Evolutionary conservation across 768 basidiomycete species (phyloP), one percentile per base, ranked within the genome.

Genomic region (Xerocomus potaroensis): DNA sequence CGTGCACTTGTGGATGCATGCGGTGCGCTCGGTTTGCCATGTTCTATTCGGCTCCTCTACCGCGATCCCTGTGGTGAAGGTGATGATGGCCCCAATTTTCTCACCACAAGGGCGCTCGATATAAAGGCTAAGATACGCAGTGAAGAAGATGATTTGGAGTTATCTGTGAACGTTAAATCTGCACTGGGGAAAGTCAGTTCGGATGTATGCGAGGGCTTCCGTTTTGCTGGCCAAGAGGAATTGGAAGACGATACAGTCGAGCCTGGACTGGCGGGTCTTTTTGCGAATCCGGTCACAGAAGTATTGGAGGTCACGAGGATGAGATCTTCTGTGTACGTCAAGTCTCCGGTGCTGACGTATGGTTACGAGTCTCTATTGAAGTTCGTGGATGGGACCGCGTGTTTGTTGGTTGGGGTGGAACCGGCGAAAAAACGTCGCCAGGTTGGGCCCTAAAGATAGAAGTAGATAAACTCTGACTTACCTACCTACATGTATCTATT

Each of bases 301-400:
- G 39, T 54, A 23, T 12, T 53, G 29, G 41, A 53, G 37, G 31
- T 53, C 16, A 55, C 54, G 15, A 19, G 1, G 22, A 55, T 50
- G 54, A 38, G 39, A 8, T 55, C 48, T 1, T 47, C 52, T 1
- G 33, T 54, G 19, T 11, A 42, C 1, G 0, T 35, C 22, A 26
- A 12, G 31, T 21, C 38, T 11, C 1, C 41, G 4, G 31, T 42
- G 7, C 31, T 50, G 41, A 7, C 33, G 3, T 50, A 48, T 10
- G 48, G 48, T 1, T 45, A 54, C 15, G 4, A 54, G 22, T 19
- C 46, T n/a, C n/a, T n/a, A n/a, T n/a, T n/a, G n/a, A n/a, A n/a
- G n/a, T n/a, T n/a, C n/a, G n/a, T n/a, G n/a, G 1, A 27, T 41
- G 49, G 49, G 21, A 44, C 41, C 22, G 54, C 48, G 4, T 56